Conservation (phyloP, 208 protist species). For the Leishmania major region DNA sequence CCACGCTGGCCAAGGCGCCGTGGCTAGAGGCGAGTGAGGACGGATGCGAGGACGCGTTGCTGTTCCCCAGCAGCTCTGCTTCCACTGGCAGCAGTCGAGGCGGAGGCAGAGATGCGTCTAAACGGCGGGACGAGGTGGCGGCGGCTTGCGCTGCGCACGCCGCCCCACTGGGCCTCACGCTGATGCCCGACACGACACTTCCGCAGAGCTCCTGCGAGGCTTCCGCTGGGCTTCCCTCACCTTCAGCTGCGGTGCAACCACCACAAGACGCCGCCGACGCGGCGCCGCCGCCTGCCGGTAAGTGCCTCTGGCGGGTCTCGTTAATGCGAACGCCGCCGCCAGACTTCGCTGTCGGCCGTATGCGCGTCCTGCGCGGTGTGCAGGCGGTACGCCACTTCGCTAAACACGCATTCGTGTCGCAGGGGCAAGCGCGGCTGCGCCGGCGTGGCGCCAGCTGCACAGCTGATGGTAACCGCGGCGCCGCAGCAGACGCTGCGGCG, state of each 20-base stretch:
- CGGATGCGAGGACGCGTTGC: slow-evolving; percentile 12
- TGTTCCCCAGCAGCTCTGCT: slow-evolving; percentile 21
- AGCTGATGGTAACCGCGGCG: not conserved
- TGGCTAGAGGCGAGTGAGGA: slow-evolving; percentile 3
- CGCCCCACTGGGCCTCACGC: not conserved
- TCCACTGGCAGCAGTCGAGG: not conserved
- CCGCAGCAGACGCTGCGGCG: not conserved
- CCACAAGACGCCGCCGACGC: not conserved
- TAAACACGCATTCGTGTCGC: not conserved
- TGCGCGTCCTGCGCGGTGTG: slow-evolving; percentile 1
- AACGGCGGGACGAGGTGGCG: not conserved
- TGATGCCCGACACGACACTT: not conserved
- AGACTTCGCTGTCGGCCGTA: not conserved
- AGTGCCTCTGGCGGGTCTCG: not conserved
- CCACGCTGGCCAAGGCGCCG: not conserved
- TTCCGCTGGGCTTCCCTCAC: not conserved
- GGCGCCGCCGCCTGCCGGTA: not conserved
- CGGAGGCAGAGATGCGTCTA: not conserved
- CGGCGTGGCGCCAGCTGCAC: not conserved
- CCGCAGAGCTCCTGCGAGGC: not conserved
- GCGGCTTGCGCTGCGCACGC: not conserved
- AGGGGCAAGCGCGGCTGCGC: not conserved
- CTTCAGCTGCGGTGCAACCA: not conserved
- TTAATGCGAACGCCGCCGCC: not conserved
- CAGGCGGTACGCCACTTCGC: not conserved